These are phyloP conservation scores for Fusarium solani-melongenae DNA, from an alignment of 2,329 filamentous ascomycete species.

Conservation along the genomic window DNA sequence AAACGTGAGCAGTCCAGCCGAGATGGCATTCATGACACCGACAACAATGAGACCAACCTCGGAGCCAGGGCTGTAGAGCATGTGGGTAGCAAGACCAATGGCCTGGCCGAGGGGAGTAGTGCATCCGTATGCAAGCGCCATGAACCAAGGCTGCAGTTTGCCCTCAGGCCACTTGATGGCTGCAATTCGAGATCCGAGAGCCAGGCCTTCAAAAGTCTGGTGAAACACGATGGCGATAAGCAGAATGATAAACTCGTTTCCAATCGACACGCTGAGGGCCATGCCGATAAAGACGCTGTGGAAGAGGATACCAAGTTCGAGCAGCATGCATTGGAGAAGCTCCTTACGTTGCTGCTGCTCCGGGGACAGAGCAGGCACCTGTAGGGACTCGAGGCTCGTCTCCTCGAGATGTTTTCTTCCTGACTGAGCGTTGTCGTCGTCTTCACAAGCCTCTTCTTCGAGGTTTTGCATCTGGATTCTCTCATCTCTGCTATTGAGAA, in stretches of 20 bases:
- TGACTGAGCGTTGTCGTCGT: conserved; percentile 20
- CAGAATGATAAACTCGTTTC: conserved; percentile 81
- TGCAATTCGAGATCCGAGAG: conserved; percentile 73
- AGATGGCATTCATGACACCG: conserved; percentile 80
- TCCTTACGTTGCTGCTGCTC: conserved; percentile 72
- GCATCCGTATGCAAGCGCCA: conserved; percentile 68
- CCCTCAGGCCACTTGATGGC: conserved; percentile 58
- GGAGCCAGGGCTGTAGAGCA: conserved; percentile 74
- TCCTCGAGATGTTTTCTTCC: conserved; percentile 37
- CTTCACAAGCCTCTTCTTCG: conserved; percentile 24
- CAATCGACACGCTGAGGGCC: conserved; percentile 82
- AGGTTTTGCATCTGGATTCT: conserved; percentile 28
- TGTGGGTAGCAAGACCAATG: conserved; percentile 76
- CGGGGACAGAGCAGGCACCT: conserved; percentile 48
- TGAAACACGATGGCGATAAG: conserved; percentile 84
- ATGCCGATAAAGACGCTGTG: conserved; percentile 83
- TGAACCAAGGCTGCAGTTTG: conserved; percentile 63
- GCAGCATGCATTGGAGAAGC: conserved; percentile 79
- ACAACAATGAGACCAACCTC: conserved; percentile 75
- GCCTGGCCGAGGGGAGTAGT: conserved; percentile 79
- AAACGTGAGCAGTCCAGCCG: conserved; percentile 76
- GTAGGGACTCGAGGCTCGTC: conserved; percentile 39
- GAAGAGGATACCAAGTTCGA: conserved; percentile 77
- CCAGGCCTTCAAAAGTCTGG: conserved; percentile 68
- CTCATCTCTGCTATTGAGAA: conserved; percentile 40